Base-by-base conservation (phyloP, 1,139 yeast genomes). In the Hyphopichia wangnamkhiaoensis region DNA sequence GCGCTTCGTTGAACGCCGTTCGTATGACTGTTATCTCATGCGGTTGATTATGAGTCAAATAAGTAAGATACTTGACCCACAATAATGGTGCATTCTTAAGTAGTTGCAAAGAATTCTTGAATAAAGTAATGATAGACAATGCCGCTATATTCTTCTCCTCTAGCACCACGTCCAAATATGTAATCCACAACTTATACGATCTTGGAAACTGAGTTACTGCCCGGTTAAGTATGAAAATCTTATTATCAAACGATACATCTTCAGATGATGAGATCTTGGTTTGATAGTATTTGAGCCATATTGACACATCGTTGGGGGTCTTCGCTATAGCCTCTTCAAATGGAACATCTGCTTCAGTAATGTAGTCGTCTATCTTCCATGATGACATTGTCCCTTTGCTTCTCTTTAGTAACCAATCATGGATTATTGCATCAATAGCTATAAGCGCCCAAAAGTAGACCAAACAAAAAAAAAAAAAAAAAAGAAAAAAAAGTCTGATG, bases 31-130 rank as follows among this genome's bases (percentile, higher is more conserved):
- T 59, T 1, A 81, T 59, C 43, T 74, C 69, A 26, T 61, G 47
- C 8, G 52, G 37, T 30, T 51, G 59, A 15, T 44, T 71, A 59
- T 33, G 50, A 16, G 67, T 42, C 16, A 83, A 55, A 49, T 76
- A 80, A 15, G 58, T 52, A 35, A 86, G 57, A 53, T 79, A 84
- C 42, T 67, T 67, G 2, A 59, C 44, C 91, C 94, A 85, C 5
- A 85, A 49, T 14, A 69, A 58, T 1, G 79, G 76, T 63, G 73
- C 72, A 45, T 69, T 66, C 43, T 57, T 54, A 40, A 79, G 59
- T 26, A 68, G 44, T n/a, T 58, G 53, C 41, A 84, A 52, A 14
- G 82, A 71, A 20, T 69, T 54, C 31, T 74, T 75, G 53, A 80
- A 85, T 16, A 75, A 61, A 8, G 48, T 42, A 38, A 69, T 70